Percentiles rank a stretch among this genome's conserved stretches.
phyloP scores from a whole-genome alignment of 768 basidiomycete genomes.

The Lentinus brumalis region DNA sequence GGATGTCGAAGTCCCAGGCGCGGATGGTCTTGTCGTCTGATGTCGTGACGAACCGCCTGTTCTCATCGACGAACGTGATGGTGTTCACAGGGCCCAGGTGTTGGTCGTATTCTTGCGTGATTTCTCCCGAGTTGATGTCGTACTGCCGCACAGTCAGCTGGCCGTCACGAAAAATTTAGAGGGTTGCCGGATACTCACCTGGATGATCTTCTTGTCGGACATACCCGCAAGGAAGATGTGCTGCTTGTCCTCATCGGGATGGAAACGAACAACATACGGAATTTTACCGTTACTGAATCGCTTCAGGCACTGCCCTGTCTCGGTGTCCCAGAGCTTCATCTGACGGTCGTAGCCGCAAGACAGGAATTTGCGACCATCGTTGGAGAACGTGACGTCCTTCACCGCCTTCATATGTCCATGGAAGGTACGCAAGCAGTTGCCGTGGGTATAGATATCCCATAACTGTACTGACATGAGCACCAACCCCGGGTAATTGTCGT shows the following conservation, averaged over 20 bases:
- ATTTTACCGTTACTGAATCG: slow-evolving; percentile 98
- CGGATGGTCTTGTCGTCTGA: slow-evolving; percentile 99
- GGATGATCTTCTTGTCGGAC: slow-evolving; percentile 99
- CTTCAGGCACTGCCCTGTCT: slow-evolving; percentile 96
- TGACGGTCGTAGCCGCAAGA: slow-evolving; percentile 95
- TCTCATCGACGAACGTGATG: slow-evolving; percentile 98
- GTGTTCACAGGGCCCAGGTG: slow-evolving; percentile 98
- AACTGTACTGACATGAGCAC: slow-evolving; percentile 54
- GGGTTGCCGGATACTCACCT: slow-evolving; percentile 50
- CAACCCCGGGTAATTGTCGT: neutral
- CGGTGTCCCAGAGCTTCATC: slow-evolving; percentile 99
- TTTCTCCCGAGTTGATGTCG: slow-evolving; percentile 93
- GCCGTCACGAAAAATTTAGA: slow-evolving; percentile 7
- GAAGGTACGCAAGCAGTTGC: slow-evolving; percentile 95
- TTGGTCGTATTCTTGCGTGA: slow-evolving; percentile 98
- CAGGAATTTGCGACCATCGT: slow-evolving; percentile 86
- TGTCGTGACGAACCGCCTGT: slow-evolving; percentile 95
- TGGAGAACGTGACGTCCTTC: slow-evolving; percentile 95
- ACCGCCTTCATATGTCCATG: slow-evolving; percentile 96
- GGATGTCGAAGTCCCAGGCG: slow-evolving; percentile 99
- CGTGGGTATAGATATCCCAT: slow-evolving; percentile 97
- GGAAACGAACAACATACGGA: slow-evolving; percentile 92
- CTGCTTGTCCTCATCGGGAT: slow-evolving; percentile 96
- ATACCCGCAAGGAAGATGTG: slow-evolving; percentile 96
- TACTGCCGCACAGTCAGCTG: slow-evolving; percentile 55